phyloP scores from a whole-genome alignment of 306 rosid species.

The Adenanthera pavonina region DNA sequence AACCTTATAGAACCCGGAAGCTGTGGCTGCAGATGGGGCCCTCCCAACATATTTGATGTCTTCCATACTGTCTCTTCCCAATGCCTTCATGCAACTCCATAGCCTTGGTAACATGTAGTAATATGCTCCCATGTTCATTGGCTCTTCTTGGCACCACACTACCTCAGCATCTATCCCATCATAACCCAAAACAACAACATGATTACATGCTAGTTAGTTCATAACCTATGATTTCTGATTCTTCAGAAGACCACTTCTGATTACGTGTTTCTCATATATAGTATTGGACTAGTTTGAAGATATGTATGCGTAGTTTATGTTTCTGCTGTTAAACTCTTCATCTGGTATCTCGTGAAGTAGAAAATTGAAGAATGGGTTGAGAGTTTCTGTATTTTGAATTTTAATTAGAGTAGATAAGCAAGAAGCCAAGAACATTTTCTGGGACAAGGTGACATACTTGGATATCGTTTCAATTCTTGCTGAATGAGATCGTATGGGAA shows the following conservation, averaged over 20 bases:
- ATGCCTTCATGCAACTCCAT: constrained; percentile 65
- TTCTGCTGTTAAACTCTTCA: too few relatives aligned
- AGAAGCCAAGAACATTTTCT: neutral
- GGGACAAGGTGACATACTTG: constrained; percentile 56
- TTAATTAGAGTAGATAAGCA: too few relatives aligned
- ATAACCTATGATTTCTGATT: neutral
- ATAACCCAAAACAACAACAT: neutral
- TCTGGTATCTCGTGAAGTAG: too few relatives aligned
- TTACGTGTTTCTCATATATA: neutral
- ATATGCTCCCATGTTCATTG: constrained; percentile 94
- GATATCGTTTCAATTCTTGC: constrained; percentile 89
- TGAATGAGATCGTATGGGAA: constrained; percentile 92
- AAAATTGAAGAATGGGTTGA: neutral
- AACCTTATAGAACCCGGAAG: constrained; percentile 79
- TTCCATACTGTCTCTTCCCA: constrained; percentile 68
- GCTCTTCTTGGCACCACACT: constrained; percentile 96
- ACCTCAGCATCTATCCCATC: constrained; percentile 75
- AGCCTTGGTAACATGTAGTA: constrained; percentile 73
- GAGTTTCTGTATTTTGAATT: too few relatives aligned
- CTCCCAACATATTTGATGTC: constrained; percentile 78
- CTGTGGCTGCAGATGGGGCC: constrained; percentile 87
- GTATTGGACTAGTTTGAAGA: too few relatives aligned
- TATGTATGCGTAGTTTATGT: too few relatives aligned
- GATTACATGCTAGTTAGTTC: neutral
- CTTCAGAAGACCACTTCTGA: too few relatives aligned